These are phyloP conservation scores for Triticum urartu DNA, from an alignment of 176 grass and related monocot genomes.

Conservation along the genomic window DNA sequence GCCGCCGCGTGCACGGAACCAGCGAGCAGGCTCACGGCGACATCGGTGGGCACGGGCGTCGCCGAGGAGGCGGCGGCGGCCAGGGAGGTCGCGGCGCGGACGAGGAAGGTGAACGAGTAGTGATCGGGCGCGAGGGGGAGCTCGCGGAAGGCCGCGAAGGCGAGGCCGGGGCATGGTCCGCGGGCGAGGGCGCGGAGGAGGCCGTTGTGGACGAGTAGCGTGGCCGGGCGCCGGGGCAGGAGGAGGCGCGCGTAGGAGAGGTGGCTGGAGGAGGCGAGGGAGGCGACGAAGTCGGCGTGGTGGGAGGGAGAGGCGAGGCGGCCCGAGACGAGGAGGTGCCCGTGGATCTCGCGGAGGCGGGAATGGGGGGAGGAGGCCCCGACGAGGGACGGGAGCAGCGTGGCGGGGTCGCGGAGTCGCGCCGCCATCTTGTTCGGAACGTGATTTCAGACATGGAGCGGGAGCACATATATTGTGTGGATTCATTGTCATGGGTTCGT, in stretches of 20 bases:
- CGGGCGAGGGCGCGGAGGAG: conserved; percentile 56
- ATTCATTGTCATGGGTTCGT: too few species aligned
- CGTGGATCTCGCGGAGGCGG: conserved; percentile 59
- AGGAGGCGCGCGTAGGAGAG: conserved; percentile 49
- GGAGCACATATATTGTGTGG: too few species aligned
- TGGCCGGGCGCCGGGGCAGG: conserved; percentile 37
- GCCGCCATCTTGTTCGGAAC: background rate
- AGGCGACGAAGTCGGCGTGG: conserved; percentile 29
- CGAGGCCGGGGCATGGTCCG: conserved; percentile 27
- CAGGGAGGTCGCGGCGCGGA: conserved; percentile 43
- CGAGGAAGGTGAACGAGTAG: conserved; percentile 65
- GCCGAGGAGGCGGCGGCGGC: background rate
- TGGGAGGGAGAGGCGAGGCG: conserved; percentile 24
- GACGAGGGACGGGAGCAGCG: conserved; percentile 34
- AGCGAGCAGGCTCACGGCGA: background rate
- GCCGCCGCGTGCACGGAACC: conserved; percentile 49
- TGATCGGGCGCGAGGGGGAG: conserved; percentile 59
- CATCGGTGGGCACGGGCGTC: background rate
- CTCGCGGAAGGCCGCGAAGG: conserved; percentile 49
- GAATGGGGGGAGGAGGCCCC: background rate
- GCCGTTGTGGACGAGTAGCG: conserved; percentile 45
- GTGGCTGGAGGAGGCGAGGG: conserved; percentile 36
- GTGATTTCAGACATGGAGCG: background rate
- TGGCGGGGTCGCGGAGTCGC: background rate
- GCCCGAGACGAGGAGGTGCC: conserved; percentile 53